Percentiles rank a stretch among this genome's conserved stretches.
Conservation (phyloP, 2,329 filamentous ascomycete species). For the Trichocomaceae sp. region DNA sequence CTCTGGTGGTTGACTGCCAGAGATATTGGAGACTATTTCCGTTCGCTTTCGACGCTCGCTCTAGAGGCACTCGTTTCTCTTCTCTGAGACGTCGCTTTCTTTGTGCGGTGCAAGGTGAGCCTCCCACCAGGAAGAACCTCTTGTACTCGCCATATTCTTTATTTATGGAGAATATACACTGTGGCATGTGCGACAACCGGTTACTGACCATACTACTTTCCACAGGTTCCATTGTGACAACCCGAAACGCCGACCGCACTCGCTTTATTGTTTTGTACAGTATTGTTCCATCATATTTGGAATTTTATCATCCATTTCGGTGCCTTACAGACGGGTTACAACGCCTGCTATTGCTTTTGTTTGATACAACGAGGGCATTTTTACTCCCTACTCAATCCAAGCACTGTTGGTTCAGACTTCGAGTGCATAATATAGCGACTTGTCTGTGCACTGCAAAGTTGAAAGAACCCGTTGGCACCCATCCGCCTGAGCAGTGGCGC, state of each 20-base stretch:
- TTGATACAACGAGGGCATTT: background rate
- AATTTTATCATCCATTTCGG: background rate
- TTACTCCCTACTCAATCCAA: background rate
- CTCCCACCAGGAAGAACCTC: background rate
- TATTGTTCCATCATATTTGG: background rate
- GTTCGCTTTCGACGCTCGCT: background rate
- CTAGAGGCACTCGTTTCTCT: background rate
- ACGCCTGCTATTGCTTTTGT: background rate
- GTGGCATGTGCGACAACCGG: background rate
- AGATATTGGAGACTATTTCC: background rate
- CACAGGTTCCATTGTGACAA: constrained; percentile 1
- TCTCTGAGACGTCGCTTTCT: background rate
- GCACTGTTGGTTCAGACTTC: background rate
- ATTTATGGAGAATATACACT: background rate
- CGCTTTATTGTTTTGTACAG: background rate
- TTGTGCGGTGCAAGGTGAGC: background rate
- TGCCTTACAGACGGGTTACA: background rate
- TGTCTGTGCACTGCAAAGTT: background rate
- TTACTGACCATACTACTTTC: background rate
- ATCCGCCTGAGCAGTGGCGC: background rate
- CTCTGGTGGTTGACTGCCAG: background rate
- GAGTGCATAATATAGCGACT: background rate
- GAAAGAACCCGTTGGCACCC: background rate
- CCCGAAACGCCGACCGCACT: background rate
- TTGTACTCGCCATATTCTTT: background rate